These are phyloP conservation scores for Colletotrichum acutatum DNA, from an alignment of 2,329 filamentous ascomycete species.

Conservation along the genomic window DNA sequence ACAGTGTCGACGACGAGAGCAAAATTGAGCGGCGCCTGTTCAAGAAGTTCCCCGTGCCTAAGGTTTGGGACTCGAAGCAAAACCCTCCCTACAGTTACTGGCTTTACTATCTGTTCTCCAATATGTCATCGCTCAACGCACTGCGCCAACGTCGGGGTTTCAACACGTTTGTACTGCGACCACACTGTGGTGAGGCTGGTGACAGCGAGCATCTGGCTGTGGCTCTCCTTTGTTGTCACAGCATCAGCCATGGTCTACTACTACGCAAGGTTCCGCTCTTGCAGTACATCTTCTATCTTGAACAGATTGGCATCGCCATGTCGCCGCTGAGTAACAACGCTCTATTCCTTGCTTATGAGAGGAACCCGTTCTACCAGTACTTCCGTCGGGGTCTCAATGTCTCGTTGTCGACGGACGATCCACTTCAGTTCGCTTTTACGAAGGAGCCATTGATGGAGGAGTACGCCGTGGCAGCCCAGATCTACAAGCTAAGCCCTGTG, in stretches of 20 bases:
- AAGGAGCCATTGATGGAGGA: constrained; percentile 98
- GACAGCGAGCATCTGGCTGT: constrained; percentile 96
- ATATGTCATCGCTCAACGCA: constrained; percentile 90
- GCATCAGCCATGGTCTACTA: constrained; percentile 93
- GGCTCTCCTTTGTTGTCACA: constrained; percentile 91
- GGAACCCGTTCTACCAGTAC: constrained; percentile 95
- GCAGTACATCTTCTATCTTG: constrained; percentile 97
- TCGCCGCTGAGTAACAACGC: constrained; percentile 99
- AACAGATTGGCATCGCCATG: constrained; percentile 99
- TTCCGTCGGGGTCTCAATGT: constrained; percentile 96
- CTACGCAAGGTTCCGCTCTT: constrained; percentile 93
- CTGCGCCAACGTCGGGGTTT: constrained; percentile 93
- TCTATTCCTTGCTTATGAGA: constrained; percentile 93
- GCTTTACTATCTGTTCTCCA: constrained; percentile 97
- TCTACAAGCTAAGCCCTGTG: constrained; percentile 95
- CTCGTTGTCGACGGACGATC: constrained; percentile 95
- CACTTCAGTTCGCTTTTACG: constrained; percentile 96
- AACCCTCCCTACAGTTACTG: constrained; percentile 99
- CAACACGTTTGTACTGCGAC: constrained; percentile 92
- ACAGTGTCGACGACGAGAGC: constrained; percentile 98
- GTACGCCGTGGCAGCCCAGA: constrained; percentile 97
- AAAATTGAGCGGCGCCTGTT: constrained; percentile 95
- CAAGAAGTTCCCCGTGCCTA: constrained; percentile 92
- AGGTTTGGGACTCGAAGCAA: constrained; percentile 88
- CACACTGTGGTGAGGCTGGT: constrained; percentile 96